Evolutionary conservation across 768 basidiomycete genomes (phyloP), one percentile per base, ranked within the genome.

Genomic region (Gautieria morchelliformis): DNA sequence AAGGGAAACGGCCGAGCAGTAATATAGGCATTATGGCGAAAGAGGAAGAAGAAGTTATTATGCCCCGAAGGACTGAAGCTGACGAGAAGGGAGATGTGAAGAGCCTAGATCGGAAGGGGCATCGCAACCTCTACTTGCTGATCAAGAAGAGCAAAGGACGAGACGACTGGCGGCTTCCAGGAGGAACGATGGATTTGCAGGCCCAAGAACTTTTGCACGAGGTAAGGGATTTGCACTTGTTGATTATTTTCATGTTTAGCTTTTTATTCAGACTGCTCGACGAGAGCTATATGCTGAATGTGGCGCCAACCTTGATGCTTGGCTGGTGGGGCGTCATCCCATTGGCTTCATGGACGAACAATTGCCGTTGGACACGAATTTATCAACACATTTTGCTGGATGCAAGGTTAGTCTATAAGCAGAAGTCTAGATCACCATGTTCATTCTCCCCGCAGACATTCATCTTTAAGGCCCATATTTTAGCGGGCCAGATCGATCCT

Each of bases 401-500:
- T 30, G 32, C 27, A 57, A 57, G 56, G 56, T 57, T 6, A 49
- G 12, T 40, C n/a, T 37, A 27, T 5, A 17, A 37, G 3, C 42
- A n/a, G 19, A 33, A 7, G 12, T 9, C 27, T 33, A 30, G 24
- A 30, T 6, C 48, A 6, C 46, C 47, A 35, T 24, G 15, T 20
- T 14, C 47, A 51, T 35, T 47, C 4, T 10, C 10, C 24, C 24
- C 41, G 0, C 64, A 96, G 93, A 78, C 88, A 19, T 99, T 98
- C 74, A 90, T 96, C 75, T 89, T 89, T 75, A 96, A 96, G 68
- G 90, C 83, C 19, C 93, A 96, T 66, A 89, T 97, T 53, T 78
- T 97, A 65, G 84, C 90, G 2, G 95, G 95, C 17, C 89, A 93
- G 68, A 86, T 85, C 33, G 75, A 73, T 19, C 82, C 85, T 17